These are phyloP conservation scores for Hippophae tibetana DNA, from an alignment of 306 rosid species.

Conservation along the genomic window DNA sequence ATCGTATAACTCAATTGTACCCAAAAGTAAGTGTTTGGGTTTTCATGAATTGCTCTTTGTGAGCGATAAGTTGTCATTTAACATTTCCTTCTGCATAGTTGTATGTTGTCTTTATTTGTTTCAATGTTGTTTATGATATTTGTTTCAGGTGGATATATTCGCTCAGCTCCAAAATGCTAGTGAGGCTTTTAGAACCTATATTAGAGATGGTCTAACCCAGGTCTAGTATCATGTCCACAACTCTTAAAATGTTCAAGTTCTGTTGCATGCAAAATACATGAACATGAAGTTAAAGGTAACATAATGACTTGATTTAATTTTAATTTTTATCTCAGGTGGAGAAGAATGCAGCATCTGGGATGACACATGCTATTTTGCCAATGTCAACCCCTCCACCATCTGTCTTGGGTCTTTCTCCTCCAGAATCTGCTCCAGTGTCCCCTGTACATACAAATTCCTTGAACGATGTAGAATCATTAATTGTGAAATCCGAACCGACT, in stretches of 20 bases:
- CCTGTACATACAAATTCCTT: slow-evolving; percentile 77
- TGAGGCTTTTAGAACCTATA: slow-evolving; percentile 96
- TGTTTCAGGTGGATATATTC: slow-evolving; percentile 86
- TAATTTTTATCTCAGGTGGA: slow-evolving; percentile 66
- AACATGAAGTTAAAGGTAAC: neutral
- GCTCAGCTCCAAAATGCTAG: slow-evolving; percentile 97
- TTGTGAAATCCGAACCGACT: slow-evolving; percentile 67
- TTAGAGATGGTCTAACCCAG: slow-evolving; percentile 96
- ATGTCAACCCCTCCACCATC: slow-evolving; percentile 96
- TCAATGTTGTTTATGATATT: slow-evolving; percentile 10
- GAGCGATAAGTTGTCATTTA: neutral
- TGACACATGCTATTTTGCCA: slow-evolving; percentile 91
- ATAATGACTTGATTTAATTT: neutral
- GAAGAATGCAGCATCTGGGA: slow-evolving; percentile 96
- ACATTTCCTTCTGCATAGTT: neutral
- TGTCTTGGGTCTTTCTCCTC: slow-evolving; percentile 60
- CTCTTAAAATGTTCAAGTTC: slow-evolving; percentile 4
- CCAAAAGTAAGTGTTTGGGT: slow-evolving; percentile 51
- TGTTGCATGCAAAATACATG: neutral
- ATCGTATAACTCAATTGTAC: slow-evolving; percentile 90
- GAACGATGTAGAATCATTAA: slow-evolving; percentile 51
- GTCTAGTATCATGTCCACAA: slow-evolving; percentile 24
- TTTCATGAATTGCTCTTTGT: neutral
- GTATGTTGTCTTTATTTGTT: neutral
- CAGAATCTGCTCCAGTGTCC: slow-evolving; percentile 81